Percentiles rank a stretch among this genome's conserved stretches.
Evolutionary conservation across 2,329 filamentous ascomycete species (phyloP).

Genomic region (Nothopassalora personata): DNA sequence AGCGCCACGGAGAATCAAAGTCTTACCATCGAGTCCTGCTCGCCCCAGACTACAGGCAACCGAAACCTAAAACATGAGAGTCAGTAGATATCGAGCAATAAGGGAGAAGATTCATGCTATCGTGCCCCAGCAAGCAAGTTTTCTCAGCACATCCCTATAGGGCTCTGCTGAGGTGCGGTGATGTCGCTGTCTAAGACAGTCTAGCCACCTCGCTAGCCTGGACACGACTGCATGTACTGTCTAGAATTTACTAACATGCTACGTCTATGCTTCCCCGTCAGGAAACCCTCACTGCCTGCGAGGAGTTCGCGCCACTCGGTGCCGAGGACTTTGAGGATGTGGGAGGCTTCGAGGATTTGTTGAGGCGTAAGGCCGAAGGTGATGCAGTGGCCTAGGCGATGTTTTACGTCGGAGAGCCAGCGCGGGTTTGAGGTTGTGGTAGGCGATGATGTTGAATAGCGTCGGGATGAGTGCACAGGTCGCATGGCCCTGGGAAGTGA

Average conservation of each 20-base stretch:
- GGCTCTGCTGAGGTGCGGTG: too few relatives aligned
- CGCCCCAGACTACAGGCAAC: conserved; percentile 73
- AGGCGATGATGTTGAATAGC: conserved; percentile 14
- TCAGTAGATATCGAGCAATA: too few relatives aligned
- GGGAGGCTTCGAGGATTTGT: conserved; percentile 55
- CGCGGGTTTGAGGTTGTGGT: conserved; percentile 44
- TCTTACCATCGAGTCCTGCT: conserved; percentile 61
- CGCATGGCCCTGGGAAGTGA: too few relatives aligned
- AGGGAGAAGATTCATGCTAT: too few relatives aligned
- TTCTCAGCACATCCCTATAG: too few relatives aligned
- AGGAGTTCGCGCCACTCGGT: conserved; percentile 66
- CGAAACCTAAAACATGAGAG: conserved; percentile 36
- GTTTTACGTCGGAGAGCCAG: conserved; percentile 66
- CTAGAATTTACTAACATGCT: conserved; percentile 42
- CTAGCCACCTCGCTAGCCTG: too few relatives aligned
- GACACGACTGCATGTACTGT: too few relatives aligned
- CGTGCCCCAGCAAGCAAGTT: too few relatives aligned
- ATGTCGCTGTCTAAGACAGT: too few relatives aligned
- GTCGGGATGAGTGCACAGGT: too few relatives aligned
- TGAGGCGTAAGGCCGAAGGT: conserved; percentile 60
- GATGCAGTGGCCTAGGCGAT: conserved; percentile 67
- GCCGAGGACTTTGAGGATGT: conserved; percentile 56
- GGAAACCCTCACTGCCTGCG: conserved; percentile 69
- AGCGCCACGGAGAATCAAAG: not conserved
- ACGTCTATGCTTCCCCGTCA: conserved; percentile 57